Conservation (phyloP, 345 rosid species). For the Hibiscus tridactylites region DNA sequence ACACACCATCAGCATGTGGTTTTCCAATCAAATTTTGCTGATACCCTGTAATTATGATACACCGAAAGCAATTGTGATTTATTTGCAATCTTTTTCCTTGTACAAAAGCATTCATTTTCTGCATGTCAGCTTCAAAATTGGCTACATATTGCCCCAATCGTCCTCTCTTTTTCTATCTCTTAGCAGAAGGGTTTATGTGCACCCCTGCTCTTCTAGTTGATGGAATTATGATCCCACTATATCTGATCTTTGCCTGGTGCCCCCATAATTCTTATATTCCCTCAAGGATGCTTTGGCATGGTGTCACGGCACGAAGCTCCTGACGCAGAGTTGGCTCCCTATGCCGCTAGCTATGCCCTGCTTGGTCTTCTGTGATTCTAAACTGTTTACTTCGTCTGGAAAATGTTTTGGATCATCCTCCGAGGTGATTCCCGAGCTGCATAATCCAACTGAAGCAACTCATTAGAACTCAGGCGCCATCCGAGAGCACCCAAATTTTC, state of each 20-base stretch:
- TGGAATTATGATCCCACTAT: neutral
- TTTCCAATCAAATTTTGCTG: too few relatives aligned
- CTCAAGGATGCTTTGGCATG: neutral
- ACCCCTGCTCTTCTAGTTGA: neutral
- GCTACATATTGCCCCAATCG: neutral
- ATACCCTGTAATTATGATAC: neutral
- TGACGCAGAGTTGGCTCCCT: too few relatives aligned
- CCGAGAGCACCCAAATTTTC: constrained; percentile 87
- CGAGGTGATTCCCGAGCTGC: constrained; percentile 53
- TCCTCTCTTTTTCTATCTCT: neutral
- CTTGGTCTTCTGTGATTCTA: too few relatives aligned
- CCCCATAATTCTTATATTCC: neutral
- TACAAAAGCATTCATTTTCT: neutral
- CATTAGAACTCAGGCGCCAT: constrained; percentile 60
- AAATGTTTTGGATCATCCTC: constrained; percentile 79
- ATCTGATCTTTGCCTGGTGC: neutral
- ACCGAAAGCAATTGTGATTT: neutral
- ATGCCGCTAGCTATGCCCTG: too few relatives aligned
- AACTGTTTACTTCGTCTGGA: constrained; percentile 53
- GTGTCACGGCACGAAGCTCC: too few relatives aligned
- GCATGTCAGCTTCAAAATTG: neutral
- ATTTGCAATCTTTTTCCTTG: neutral
- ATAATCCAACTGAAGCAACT: constrained; percentile 62
- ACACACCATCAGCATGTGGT: too few relatives aligned
- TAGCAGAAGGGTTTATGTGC: too few relatives aligned